phyloP scores from a whole-genome alignment of 306 rosid genomes.

The Pachyrhizus erosus region DNA sequence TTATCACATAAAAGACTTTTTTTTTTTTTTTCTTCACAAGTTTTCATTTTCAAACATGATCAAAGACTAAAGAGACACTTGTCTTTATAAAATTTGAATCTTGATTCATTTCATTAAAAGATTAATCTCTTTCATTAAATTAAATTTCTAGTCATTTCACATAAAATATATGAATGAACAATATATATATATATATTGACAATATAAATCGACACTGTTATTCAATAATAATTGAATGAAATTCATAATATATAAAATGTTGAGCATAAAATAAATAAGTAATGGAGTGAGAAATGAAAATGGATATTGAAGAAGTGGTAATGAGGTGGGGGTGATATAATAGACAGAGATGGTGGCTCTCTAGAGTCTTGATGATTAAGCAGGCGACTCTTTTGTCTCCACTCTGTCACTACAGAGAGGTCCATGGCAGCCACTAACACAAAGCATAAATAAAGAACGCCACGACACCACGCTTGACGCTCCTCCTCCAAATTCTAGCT shows the following conservation, averaged over 20 bases:
- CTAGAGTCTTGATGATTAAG: slow-evolving; percentile 58
- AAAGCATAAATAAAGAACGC: slow-evolving; percentile 51
- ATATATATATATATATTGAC: no score
- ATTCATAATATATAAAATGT: neutral
- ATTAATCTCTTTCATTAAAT: no score
- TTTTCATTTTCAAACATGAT: no score
- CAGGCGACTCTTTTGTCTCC: slow-evolving; percentile 72
- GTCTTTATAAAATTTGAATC: no score
- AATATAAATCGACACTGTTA: no score
- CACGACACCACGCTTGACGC: slow-evolving; percentile 63
- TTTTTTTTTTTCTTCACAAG: no score
- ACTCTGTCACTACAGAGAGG: slow-evolving; percentile 56
- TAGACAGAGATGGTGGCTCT: slow-evolving; percentile 32
- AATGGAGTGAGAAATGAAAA: neutral
- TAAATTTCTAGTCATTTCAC: no score
- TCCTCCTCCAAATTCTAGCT: slow-evolving; percentile 61
- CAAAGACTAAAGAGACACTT: no score
- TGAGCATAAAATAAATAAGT: neutral
- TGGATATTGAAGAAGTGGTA: neutral
- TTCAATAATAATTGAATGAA: no score
- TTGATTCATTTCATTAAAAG: no score
- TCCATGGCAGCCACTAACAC: slow-evolving; percentile 64
- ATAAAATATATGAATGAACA: no score
- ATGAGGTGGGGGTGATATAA: slow-evolving; percentile 26
- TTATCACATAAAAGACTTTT: no score